Evolutionary conservation across 2,329 filamentous ascomycete species (phyloP), one percentile per base, ranked within the genome.

Genomic region (Sarocladiaceae sp.): DNA sequence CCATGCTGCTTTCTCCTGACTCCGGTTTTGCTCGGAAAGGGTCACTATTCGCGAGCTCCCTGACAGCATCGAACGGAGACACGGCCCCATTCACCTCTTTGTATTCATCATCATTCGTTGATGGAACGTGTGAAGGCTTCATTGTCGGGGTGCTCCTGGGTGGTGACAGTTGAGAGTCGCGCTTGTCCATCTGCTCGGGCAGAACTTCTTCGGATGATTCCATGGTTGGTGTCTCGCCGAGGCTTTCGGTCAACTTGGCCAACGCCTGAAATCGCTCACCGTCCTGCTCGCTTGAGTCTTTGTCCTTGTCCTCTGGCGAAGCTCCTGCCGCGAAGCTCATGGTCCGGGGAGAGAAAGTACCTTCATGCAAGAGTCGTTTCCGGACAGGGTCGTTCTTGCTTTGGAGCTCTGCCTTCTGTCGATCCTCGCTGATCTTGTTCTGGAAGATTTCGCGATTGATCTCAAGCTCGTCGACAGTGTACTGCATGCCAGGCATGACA

Each of bases 401-500:
- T 15, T 52, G 26, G 11, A 6, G 51, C 17, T 54, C 52, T 44
- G 69, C 55, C 54, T 71, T 77, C 33, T 76, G 72, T 63, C 84
- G 82, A 58, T 87, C 86, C 48, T 84, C 75, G 33, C 79, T 75
- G 37, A 93, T 81, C 57, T 79, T 83, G 46, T 72, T 71, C 59
- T 89, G 81, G 79, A 95, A 97, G 5, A 86, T 76, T 2, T 71
- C 70, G 66, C 87, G 88, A 68, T 97, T 97, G 53, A 73, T 73
- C 49, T 88, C 77, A 22, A 97, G 84, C 68, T 96, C 90, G 23
- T 88, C 82, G 12, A 95, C 86, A 12, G 87, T 89, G 67, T 95
- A 97, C 49, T 78, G 75, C 83, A 97, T 89, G 20, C 81, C 82
- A 2, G 94, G 92, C 62, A 97, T 79, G 31, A 97, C 81, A 60